Base-by-base conservation (phyloP, 1,284 basidiomycete genomes). In the Cutaneotrichosporon cutaneum region DNA sequence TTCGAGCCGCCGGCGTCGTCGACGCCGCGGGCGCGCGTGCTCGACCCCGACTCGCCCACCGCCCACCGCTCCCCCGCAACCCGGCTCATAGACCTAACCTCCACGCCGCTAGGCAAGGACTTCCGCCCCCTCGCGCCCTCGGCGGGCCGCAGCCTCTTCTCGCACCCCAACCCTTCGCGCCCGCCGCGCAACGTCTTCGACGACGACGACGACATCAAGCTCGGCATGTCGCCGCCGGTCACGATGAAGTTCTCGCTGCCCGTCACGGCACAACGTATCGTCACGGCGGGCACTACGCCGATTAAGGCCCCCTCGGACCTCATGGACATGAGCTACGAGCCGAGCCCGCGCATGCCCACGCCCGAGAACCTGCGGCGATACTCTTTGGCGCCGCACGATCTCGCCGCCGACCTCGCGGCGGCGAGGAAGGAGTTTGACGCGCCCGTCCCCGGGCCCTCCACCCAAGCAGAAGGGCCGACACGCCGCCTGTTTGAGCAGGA, bases 211-310 rank as follows among this genome's bases (percentile, higher is more conserved):
- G 86, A 87, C 60, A 83, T 84, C 71, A 80, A 54, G 56, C 79
- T 70, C 36, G 89, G 88, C 51, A 90, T 94, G 88, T 93, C 91
- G 0, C 91, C 93, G 2, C 91, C 90, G 2, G 85, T 89, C 4
- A 88, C 89, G 60, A 87, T 94, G 85, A 89, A 88, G 30, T 92
- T 91, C 62, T 87, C 87, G 2, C 84, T 88, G n/a, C 88, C 88
- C 0, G 83, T 86, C 10, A 83, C 85, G 58, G 85, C 82, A 0
- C 57, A 68, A 39, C 70, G 72, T 52, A 82, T 91, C 21, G 16
- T 58, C 9, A 30, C 50, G 10, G 50, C 45, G 7, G 50, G 50
- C n/a, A 44, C 33, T 10, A 58, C 57, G 1, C 57, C 57, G 13
- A 42, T 58, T 18, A 58, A 58, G 50, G 11, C 52, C 1, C 11